Evolutionary conservation across 2,329 filamentous ascomycete genomes (phyloP).

Genomic region (Huntiella decipiens): DNA sequence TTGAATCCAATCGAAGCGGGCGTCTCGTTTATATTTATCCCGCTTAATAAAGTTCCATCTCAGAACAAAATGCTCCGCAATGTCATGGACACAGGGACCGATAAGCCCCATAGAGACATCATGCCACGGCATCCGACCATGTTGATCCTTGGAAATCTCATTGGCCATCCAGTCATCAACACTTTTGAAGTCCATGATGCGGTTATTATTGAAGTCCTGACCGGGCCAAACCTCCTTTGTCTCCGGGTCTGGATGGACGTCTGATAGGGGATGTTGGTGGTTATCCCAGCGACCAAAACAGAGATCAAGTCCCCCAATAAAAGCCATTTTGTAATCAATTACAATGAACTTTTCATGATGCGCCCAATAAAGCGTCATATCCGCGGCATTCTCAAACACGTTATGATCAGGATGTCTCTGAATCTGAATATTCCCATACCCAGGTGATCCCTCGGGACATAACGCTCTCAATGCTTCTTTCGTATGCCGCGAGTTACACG

Average conservation of each 20-base stretch:
- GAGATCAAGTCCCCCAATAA: constrained; percentile 83
- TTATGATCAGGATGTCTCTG: constrained; percentile 94
- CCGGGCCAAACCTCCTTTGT: constrained; percentile 77
- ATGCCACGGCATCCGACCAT: constrained; percentile 95
- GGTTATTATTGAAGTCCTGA: constrained; percentile 96
- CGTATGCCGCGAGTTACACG: constrained; percentile 83
- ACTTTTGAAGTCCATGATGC: constrained; percentile 85
- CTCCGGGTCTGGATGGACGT: constrained; percentile 71
- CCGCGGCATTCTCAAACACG: constrained; percentile 75
- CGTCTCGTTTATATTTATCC: constrained; percentile 90
- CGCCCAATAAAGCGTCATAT: constrained; percentile 96
- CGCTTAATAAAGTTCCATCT: constrained; percentile 95
- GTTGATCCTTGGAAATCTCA: constrained; percentile 76
- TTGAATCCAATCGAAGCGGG: constrained; percentile 66
- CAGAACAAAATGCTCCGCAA: constrained; percentile 85
- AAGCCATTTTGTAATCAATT: constrained; percentile 76
- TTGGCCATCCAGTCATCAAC: constrained; percentile 88
- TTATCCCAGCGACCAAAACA: constrained; percentile 93
- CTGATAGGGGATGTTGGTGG: constrained; percentile 66
- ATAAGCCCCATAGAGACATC: constrained; percentile 86
- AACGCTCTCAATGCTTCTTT: constrained; percentile 67
- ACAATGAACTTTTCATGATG: constrained; percentile 98
- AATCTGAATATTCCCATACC: constrained; percentile 71
- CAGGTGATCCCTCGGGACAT: constrained; percentile 63
- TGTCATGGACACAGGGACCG: constrained; percentile 78